phyloP scores from a whole-genome alignment of 352 stramenopile genomes.

The Aphanomyces cochlioides region DNA sequence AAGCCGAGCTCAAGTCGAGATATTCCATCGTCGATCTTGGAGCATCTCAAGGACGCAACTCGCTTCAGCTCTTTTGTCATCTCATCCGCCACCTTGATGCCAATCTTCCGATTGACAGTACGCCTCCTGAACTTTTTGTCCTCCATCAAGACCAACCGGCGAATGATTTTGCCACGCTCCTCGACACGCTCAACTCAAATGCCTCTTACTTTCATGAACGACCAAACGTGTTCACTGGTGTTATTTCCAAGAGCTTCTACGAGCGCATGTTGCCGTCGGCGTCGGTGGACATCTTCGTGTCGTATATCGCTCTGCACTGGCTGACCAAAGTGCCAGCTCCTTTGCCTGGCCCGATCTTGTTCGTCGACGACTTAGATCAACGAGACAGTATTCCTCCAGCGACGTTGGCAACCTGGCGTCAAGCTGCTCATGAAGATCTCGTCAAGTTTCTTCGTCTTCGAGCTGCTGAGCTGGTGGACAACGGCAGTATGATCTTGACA shows the following conservation, averaged over 20 bases:
- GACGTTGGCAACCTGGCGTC: neutral
- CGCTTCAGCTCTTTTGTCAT: neutral
- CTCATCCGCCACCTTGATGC: neutral
- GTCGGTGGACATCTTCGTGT: slow-evolving; percentile 4
- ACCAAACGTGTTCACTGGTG: neutral
- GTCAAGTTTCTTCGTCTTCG: slow-evolving; percentile 6
- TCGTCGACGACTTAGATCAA: neutral
- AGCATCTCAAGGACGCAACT: neutral
- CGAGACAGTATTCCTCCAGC: neutral
- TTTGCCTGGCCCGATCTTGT: slow-evolving; percentile 2
- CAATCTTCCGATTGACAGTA: neutral
- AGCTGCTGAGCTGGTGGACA: slow-evolving; percentile 2
- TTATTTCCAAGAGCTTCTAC: neutral
- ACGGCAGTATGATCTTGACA: neutral
- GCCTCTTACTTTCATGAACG: neutral
- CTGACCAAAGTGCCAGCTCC: neutral
- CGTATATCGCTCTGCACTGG: slow-evolving; percentile 14
- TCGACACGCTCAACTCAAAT: neutral
- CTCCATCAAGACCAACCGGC: neutral
- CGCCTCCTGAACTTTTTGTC: neutral
- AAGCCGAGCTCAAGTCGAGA: too few relatives aligned
- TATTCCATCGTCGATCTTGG: neutral
- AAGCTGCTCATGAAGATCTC: slow-evolving; percentile 5
- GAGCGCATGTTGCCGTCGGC: neutral
- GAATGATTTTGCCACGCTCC: neutral